These are phyloP conservation scores for Pestalotiopsis sp. DNA, from an alignment of 2,329 filamentous ascomycete species.

Conservation along the genomic window DNA sequence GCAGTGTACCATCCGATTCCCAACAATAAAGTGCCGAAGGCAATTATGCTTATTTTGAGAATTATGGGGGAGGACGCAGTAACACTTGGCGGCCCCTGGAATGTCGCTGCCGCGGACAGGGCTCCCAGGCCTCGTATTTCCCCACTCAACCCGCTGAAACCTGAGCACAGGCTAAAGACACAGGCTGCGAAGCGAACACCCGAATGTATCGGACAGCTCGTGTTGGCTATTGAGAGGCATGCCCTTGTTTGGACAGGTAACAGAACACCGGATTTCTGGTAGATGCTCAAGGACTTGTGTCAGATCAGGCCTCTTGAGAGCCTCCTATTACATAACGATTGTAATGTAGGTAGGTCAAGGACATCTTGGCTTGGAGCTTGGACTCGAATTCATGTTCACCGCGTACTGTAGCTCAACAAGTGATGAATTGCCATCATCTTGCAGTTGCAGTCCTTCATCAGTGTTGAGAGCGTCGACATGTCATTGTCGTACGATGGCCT, in stretches of 20 bases:
- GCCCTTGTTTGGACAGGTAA: neutral
- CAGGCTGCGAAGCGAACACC: neutral
- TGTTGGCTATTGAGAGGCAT: neutral
- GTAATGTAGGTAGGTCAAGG: too few species aligned
- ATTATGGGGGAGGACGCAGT: neutral
- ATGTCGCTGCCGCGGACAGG: neutral
- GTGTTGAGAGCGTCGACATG: too few species aligned
- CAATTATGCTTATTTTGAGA: neutral
- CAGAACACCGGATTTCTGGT: neutral
- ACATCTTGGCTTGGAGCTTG: too few species aligned
- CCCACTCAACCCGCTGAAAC: neutral
- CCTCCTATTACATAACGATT: neutral
- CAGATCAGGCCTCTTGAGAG: neutral
- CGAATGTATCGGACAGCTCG: neutral
- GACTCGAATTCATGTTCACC: too few species aligned
- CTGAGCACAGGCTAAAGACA: neutral
- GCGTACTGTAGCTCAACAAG: too few species aligned
- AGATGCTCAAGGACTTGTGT: neutral
- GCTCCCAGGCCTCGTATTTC: neutral
- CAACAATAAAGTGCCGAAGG: neutral
- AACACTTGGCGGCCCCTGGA: neutral
- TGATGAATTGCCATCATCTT: too few species aligned
- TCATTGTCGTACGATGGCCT: too few species aligned
- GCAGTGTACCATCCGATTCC: neutral
- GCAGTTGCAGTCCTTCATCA: too few species aligned